Percentiles rank a stretch among this genome's conserved stretches.
Conservation (phyloP, 176 grass and related monocot genomes). For the Ensete ventricosum region DNA sequence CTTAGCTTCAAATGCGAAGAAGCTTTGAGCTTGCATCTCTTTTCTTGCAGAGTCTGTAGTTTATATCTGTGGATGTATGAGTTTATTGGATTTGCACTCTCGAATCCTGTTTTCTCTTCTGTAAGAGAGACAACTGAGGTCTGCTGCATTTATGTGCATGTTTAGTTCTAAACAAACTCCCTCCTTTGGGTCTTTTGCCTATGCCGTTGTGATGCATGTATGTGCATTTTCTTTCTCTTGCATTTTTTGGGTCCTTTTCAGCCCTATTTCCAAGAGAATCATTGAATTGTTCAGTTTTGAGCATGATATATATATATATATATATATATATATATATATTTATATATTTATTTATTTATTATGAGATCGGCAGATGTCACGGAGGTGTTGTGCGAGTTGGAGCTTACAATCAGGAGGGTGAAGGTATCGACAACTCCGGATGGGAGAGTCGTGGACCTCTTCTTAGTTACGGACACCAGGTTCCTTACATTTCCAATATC, state of each 20-base stretch:
- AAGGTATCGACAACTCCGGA: constrained; percentile 19
- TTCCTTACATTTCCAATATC: not conserved
- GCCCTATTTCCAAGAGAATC: no score
- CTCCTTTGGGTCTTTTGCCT: no score
- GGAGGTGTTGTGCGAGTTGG: constrained; percentile 12
- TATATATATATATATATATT: not conserved
- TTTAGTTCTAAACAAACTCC: no score
- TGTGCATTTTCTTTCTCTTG: no score
- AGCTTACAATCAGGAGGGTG: constrained; percentile 18
- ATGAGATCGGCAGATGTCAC: constrained; percentile 12
- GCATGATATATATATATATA: not conserved
- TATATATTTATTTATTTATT: not conserved
- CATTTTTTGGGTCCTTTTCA: no score
- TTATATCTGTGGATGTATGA: no score
- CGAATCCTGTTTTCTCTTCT: no score
- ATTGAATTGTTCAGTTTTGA: no score
- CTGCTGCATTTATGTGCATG: no score
- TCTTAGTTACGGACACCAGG: constrained; percentile 15
- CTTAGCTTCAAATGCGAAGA: not conserved
- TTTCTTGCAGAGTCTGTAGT: not conserved
- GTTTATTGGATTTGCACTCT: not conserved
- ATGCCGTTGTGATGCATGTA: no score
- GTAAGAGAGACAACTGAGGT: no score
- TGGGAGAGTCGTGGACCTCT: constrained; percentile 16
- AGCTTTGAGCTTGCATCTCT: not conserved